Conservation (phyloP, 192 early-diverging fungal species). For the Endogone sp. region DNA sequence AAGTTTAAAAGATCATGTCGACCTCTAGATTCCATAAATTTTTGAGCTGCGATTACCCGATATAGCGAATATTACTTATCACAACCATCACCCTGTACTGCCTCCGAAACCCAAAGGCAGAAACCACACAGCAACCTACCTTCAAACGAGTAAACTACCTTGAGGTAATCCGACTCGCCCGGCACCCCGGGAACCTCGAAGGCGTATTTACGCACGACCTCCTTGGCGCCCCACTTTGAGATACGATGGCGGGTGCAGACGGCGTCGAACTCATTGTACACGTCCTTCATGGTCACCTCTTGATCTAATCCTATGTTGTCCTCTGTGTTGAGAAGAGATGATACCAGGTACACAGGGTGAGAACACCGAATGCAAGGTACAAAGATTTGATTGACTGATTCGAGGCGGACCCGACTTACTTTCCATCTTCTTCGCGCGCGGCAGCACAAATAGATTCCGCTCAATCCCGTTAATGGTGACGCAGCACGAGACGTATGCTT, state of each 20-base stretch:
- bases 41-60: neutral
- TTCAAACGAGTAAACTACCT: conserved; percentile 76
- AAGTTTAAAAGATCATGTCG: neutral
- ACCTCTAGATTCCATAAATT: conserved; percentile 16
- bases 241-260: conserved; percentile 57
- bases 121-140: conserved; percentile 28
- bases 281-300: conserved; percentile 59
- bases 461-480: conserved; percentile 72
- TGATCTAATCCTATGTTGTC: conserved; percentile 50
- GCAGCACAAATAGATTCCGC: conserved; percentile 92
- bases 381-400: too few species aligned
- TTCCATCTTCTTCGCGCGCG: conserved; percentile 55
- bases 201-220: conserved; percentile 80
- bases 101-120: too few species aligned
- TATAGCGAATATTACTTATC: neutral
- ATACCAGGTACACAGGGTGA: too few species aligned
- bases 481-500: conserved; percentile 76
- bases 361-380: too few species aligned
- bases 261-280: conserved; percentile 71
- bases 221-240: conserved; percentile 50
- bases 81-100: too few species aligned
- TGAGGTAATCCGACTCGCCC: conserved; percentile 75
- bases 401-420: conserved; percentile 18
- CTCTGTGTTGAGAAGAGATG: conserved; percentile 23
- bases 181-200: conserved; percentile 87